A percentile compares a stretch with the other conserved stretches of the same genome.
These are phyloP conservation scores for Globisporangium echinulatum DNA, from an alignment of 352 stramenopile species.

Conservation along the genomic window DNA sequence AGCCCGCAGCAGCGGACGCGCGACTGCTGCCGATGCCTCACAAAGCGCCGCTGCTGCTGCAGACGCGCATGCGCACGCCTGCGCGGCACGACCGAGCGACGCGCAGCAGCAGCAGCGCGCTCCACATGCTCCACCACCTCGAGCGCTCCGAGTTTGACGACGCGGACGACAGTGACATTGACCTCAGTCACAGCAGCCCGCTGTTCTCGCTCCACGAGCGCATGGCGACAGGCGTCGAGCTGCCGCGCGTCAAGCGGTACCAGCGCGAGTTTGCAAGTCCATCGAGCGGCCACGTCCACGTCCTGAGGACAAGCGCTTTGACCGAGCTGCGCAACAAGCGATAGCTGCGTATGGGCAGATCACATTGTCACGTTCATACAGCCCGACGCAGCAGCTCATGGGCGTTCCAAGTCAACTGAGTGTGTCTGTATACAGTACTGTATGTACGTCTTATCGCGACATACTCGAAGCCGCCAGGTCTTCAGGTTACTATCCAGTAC, in stretches of 20 bases:
- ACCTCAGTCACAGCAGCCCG: constrained; percentile 1
- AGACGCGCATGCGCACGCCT: constrained; percentile 29
- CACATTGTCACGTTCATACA: too few species aligned
- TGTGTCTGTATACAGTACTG: too few species aligned
- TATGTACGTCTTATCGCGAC: too few species aligned
- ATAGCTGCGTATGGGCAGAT: constrained; percentile 12
- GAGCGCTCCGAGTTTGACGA: constrained; percentile 3
- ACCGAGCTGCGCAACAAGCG: constrained; percentile 15
- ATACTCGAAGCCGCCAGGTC: too few species aligned
- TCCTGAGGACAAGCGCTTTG: constrained; percentile 5
- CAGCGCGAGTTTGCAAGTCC: constrained; percentile 42
- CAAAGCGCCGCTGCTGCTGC: constrained; percentile 16
- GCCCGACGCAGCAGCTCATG: too few species aligned
- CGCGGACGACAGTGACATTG: background rate
- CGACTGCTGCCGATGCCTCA: constrained; percentile 7
- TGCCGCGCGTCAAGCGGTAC: constrained; percentile 27
- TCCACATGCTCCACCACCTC: background rate
- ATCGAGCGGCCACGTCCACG: constrained; percentile 23
- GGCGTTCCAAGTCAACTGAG: too few species aligned
- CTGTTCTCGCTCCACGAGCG: constrained; percentile 24
- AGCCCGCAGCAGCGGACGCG: background rate
- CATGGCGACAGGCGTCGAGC: background rate
- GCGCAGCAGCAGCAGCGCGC: constrained; percentile 13
- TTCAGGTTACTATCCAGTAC: background rate
- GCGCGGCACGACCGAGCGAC: constrained; percentile 19